Evolutionary conservation across 2,329 filamentous ascomycete species (phyloP).

Genomic region (Sphaerulina populicola): DNA sequence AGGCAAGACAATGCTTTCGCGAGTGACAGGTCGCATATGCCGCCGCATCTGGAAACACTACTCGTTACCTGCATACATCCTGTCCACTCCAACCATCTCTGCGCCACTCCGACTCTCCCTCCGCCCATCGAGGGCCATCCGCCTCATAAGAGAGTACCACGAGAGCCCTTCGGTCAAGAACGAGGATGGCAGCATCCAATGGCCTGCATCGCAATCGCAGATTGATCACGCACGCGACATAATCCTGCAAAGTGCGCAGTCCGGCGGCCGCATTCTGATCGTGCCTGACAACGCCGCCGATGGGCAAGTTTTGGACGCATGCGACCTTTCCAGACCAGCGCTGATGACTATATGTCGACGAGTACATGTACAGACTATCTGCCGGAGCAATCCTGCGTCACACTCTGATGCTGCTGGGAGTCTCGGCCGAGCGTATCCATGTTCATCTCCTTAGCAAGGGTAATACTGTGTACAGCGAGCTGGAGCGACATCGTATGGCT

Average conservation of each 20-base stretch:
- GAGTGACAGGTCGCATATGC: no score
- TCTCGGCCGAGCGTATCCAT: conserved; percentile 46
- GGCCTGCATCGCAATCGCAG: conserved; percentile 53
- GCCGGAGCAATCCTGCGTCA: conserved; percentile 56
- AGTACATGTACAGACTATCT: conserved; percentile 39
- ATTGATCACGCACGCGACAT: conserved; percentile 50
- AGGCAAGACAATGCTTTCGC: no score
- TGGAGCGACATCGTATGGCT: conserved; percentile 47
- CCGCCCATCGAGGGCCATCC: not conserved
- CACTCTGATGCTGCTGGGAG: conserved; percentile 52
- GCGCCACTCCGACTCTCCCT: no score
- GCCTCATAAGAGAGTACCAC: conserved; percentile 36
- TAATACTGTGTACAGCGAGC: conserved; percentile 48
- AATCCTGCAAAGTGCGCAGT: conserved; percentile 49
- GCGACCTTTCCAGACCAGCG: not conserved
- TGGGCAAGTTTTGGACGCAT: conserved; percentile 26
- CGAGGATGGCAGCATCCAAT: conserved; percentile 45
- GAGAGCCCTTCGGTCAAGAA: conserved; percentile 37
- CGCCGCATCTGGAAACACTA: no score
- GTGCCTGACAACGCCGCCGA: conserved; percentile 64
- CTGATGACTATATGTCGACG: not conserved
- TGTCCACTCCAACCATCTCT: no score
- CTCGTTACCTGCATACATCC: no score
- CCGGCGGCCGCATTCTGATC: conserved; percentile 49
- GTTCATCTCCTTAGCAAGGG: conserved; percentile 55